phyloP scores from a whole-genome alignment of 2,329 filamentous ascomycete species.

The Phialocephala subalpina region DNA sequence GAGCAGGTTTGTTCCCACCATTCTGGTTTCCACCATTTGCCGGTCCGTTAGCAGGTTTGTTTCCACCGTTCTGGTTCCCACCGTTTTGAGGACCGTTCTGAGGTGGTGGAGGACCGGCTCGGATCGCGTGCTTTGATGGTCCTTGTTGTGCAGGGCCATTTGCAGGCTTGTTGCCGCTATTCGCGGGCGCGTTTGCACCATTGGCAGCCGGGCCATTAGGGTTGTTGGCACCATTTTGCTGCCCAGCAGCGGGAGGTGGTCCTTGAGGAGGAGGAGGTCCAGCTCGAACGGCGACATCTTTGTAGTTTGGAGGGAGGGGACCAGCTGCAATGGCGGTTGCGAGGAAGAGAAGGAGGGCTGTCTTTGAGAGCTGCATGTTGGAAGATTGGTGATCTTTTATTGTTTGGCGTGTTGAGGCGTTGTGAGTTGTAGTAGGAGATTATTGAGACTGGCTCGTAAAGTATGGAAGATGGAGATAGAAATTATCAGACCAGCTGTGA shows the following conservation, averaged over 20 bases:
- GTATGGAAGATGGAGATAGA: neutral
- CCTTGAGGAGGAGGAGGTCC: neutral
- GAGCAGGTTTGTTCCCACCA: neutral
- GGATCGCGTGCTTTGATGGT: neutral
- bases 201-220: no score
- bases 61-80: neutral
- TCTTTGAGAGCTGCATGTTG: neutral
- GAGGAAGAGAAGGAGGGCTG: neutral
- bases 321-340: neutral
- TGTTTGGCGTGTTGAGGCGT: neutral
- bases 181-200: neutral
- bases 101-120: neutral
- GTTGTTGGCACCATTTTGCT: neutral
- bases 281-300: neutral
- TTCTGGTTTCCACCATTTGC: neutral
- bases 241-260: neutral
- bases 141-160: neutral
- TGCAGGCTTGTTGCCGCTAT: neutral
- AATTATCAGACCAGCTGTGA: constrained; percentile 4
- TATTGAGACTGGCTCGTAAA: neutral
- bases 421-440: neutral
- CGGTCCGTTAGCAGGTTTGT: neutral
- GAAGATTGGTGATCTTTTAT: neutral
- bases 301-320: neutral
- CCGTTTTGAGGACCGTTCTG: neutral